A percentile compares a stretch with the other conserved stretches of the same genome.
phyloP scores from a whole-genome alignment of 495 filamentous ascomycete genomes.

The Podospora conica region DNA sequence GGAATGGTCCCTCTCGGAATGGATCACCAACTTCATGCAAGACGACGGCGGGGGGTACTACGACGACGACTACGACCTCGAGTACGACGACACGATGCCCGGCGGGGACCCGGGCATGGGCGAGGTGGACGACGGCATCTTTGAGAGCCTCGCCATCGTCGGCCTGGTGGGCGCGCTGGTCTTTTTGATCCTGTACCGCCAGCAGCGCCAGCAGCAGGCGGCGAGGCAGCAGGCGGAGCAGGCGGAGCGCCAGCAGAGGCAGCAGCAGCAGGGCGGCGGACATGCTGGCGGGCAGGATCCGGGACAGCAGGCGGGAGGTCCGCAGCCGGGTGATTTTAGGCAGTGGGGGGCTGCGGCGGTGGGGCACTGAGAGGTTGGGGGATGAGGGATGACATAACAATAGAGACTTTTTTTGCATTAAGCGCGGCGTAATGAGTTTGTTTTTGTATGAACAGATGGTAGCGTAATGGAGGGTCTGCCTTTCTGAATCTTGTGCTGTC shows the following conservation, averaged over 20 bases:
- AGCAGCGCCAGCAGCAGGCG: slow-evolving; percentile 60
- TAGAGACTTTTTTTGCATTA: slow-evolving; percentile 2
- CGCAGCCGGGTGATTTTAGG: slow-evolving; percentile 61
- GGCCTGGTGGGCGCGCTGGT: slow-evolving; percentile 66
- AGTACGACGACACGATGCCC: slow-evolving; percentile 51
- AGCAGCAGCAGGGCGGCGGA: slow-evolving; percentile 14
- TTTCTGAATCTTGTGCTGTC: no score
- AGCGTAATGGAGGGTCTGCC: no score
- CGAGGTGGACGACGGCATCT: slow-evolving; percentile 61
- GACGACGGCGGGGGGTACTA: slow-evolving; percentile 63
- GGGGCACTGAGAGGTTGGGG: slow-evolving; percentile 52
- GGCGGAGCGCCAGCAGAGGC: slow-evolving; percentile 28
- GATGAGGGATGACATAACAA: neutral
- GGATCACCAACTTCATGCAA: slow-evolving; percentile 75
- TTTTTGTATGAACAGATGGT: neutral
- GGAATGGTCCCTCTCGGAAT: slow-evolving; percentile 71
- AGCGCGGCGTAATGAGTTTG: slow-evolving; percentile 4
- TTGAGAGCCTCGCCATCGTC: slow-evolving; percentile 83
- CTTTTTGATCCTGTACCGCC: slow-evolving; percentile 75
- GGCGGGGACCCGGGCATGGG: slow-evolving; percentile 47
- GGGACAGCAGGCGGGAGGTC: slow-evolving; percentile 41
- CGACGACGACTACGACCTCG: slow-evolving; percentile 51
- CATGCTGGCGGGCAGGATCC: neutral
- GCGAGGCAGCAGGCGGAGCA: slow-evolving; percentile 34
- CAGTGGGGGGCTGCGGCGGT: slow-evolving; percentile 73